A percentile compares a stretch with the other conserved stretches of the same genome.
Evolutionary conservation across 306 rosid genomes (phyloP).

Genomic region (Cicer chorassanicum): DNA sequence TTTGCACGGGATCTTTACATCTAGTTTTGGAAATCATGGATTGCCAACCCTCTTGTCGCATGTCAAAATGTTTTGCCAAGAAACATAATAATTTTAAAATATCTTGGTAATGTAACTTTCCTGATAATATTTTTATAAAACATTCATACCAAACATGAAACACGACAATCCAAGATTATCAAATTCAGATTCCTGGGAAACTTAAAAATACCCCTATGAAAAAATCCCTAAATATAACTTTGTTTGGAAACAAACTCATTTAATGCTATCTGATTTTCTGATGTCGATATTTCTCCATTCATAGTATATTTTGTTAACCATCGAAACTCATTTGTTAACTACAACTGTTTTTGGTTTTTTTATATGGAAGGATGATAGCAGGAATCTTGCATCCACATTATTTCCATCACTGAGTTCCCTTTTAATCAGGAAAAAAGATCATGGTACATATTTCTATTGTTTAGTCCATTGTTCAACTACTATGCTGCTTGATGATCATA

Average conservation of each 20-base stretch:
- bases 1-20: too few relatives aligned
- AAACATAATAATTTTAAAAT: too few relatives aligned
- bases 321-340: constrained; percentile 26
- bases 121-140: neutral
- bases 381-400: constrained; percentile 74
- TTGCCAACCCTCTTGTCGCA: neutral
- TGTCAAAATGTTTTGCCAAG: too few relatives aligned
- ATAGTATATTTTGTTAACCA: neutral
- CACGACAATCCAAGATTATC: neutral
- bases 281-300: constrained; percentile 22
- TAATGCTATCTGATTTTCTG: neutral
- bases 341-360: constrained; percentile 36
- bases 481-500: constrained; percentile 5
- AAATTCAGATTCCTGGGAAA: neutral
- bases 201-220: neutral
- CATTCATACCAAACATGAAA: neutral
- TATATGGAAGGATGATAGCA: constrained; percentile 77
- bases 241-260: constrained; percentile 17
- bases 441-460: constrained; percentile 59
- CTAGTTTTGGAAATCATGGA: neutral
- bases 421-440: constrained; percentile 81
- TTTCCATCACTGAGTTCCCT: constrained; percentile 76
- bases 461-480: constrained; percentile 27
- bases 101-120: neutral
- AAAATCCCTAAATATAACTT: neutral